Evolutionary conservation across 257 asterid genomes (phyloP).

Genomic region (Solanum appendiculatum): DNA sequence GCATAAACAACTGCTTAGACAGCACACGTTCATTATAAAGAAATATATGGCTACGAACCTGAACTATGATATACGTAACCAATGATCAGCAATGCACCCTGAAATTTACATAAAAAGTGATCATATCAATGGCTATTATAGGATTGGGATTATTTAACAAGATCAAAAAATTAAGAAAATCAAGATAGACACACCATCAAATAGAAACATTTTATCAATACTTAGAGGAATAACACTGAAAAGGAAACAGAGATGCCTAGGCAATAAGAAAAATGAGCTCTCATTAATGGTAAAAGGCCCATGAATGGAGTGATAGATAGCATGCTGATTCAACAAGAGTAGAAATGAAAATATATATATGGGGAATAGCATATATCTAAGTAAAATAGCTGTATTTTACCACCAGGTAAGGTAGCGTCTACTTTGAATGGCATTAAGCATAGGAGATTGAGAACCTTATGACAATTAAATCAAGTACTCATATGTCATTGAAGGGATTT

Average conservation of each 20-base stretch:
- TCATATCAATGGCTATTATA: background rate
- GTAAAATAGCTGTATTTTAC: background rate
- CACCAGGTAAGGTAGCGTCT: background rate
- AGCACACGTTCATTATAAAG: background rate
- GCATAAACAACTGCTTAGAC: background rate
- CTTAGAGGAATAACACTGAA: background rate
- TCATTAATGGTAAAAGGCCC: background rate
- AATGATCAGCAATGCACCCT: constrained; percentile 81
- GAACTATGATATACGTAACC: constrained; percentile 67
- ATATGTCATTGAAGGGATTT: background rate
- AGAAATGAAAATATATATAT: background rate
- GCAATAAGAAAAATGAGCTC: background rate
- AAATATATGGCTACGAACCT: constrained; percentile 33
- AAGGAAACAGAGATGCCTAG: background rate
- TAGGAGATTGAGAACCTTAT: background rate
- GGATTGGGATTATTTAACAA: background rate
- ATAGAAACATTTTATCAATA: background rate
- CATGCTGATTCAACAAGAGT: background rate
- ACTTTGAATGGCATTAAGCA: background rate
- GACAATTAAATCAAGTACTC: background rate
- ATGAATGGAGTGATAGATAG: background rate
- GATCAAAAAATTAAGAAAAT: background rate
- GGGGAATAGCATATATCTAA: background rate
- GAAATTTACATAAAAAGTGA: constrained; percentile 16
- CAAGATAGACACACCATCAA: background rate